phyloP scores from a whole-genome alignment of 2,329 filamentous ascomycete genomes.

The Epichloe bromicola region DNA sequence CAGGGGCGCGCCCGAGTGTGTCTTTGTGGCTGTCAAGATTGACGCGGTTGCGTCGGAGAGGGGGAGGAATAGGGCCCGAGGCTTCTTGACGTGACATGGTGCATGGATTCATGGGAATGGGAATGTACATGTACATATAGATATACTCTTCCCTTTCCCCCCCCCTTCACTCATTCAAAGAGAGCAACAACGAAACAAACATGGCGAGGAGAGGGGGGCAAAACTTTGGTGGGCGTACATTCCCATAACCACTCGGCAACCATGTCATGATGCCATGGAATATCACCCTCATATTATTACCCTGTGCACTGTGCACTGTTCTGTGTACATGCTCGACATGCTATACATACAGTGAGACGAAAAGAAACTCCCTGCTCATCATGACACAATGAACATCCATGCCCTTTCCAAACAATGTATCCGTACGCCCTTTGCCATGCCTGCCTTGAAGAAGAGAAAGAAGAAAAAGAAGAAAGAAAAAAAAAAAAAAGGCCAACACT shows the following conservation, averaged over 20 bases:
- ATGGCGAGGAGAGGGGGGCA: no score
- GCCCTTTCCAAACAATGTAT: neutral
- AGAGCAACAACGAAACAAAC: no score
- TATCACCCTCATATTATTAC: neutral
- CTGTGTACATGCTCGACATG: neutral
- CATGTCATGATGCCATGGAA: no score
- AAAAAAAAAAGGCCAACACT: neutral
- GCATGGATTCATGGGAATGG: no score
- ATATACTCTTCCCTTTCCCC: no score
- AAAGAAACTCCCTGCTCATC: neutral
- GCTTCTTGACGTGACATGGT: constrained; percentile 38
- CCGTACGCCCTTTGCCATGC: constrained; percentile 8
- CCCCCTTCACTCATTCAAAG: neutral
- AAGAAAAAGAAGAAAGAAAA: neutral
- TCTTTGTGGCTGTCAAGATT: constrained; percentile 63
- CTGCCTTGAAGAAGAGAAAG: neutral
- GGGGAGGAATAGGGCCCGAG: constrained; percentile 49
- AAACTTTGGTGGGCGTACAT: no score
- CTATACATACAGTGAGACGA: neutral
- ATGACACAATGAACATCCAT: neutral
- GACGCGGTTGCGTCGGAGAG: constrained; percentile 57
- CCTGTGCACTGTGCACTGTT: neutral
- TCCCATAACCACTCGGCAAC: no score
- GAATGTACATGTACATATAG: neutral
- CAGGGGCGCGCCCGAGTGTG: constrained; percentile 50